phyloP scores from a whole-genome alignment of 2,329 filamentous ascomycete species.

The Lachnellula arida region DNA sequence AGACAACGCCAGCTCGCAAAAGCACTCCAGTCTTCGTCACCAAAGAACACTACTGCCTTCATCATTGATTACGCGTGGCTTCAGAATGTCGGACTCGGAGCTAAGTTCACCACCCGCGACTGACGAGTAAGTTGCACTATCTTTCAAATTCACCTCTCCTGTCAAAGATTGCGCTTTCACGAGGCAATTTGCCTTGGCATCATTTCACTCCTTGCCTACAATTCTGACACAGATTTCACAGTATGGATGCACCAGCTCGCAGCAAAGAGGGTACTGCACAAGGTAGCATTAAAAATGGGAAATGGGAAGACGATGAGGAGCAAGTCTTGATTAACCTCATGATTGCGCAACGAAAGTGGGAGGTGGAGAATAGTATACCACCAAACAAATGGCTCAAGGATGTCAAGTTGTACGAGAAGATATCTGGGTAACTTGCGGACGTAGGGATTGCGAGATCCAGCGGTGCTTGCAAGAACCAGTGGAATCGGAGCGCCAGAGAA shows the following conservation, averaged over 20 bases:
- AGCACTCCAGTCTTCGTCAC: too few relatives aligned
- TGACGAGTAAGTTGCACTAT: too few relatives aligned
- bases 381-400: neutral
- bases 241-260: neutral
- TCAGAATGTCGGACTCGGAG: too few relatives aligned
- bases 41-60: too few relatives aligned
- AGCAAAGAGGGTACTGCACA: neutral
- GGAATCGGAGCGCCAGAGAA: conserved; percentile 10
- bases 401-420: neutral
- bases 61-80: too few relatives aligned
- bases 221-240: too few relatives aligned
- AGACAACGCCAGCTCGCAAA: too few relatives aligned
- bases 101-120: too few relatives aligned
- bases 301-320: neutral
- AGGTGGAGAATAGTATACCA: neutral
- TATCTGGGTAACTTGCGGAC: neutral
- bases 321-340: neutral
- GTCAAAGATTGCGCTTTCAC: too few relatives aligned
- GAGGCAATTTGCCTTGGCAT: too few relatives aligned
- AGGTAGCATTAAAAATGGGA: neutral
- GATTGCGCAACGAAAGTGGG: neutral
- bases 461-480: conserved; percentile 16
- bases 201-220: too few relatives aligned
- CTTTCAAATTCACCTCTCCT: too few relatives aligned
- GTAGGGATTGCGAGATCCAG: neutral